These are phyloP conservation scores for Apiospora marii DNA, from an alignment of 2,329 filamentous ascomycete genomes.

Conservation along the genomic window DNA sequence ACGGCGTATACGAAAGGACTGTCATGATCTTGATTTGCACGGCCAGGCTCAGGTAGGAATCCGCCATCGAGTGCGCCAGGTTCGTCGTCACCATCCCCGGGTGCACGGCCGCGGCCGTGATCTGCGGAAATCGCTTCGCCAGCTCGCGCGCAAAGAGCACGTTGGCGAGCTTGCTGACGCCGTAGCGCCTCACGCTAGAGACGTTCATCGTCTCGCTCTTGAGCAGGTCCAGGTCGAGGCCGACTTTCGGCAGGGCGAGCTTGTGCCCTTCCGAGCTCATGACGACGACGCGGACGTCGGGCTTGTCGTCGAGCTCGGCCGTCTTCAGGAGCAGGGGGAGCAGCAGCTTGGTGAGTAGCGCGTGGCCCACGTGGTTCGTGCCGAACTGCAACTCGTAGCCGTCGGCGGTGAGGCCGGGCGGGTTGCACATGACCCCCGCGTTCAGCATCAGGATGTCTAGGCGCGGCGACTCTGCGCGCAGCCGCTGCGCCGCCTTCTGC, in stretches of 20 bases:
- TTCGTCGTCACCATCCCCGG: conserved; percentile 26
- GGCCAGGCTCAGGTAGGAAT: conserved; percentile 21
- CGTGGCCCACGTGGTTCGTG: conserved; percentile 48
- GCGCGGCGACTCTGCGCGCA: conserved; percentile 41
- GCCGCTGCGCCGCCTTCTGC: conserved; percentile 44
- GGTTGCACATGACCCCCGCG: conserved; percentile 46
- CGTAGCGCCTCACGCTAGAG: conserved; percentile 27
- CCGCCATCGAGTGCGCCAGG: not conserved
- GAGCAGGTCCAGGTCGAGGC: conserved; percentile 29
- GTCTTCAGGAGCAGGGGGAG: conserved; percentile 44
- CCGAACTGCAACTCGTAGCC: conserved; percentile 53
- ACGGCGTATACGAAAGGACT: not conserved
- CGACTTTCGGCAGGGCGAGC: conserved; percentile 17
- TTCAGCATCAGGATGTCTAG: conserved; percentile 55
- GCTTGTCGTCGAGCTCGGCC: conserved; percentile 32
- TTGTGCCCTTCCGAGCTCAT: conserved; percentile 27
- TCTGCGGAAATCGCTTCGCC: conserved; percentile 29
- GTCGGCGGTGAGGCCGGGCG: conserved; percentile 51
- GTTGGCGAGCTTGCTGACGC: conserved; percentile 34
- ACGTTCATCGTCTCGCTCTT: conserved; percentile 24
- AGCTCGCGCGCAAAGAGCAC: conserved; percentile 28
- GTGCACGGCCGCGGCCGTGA: conserved; percentile 25
- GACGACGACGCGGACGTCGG: conserved; percentile 30
- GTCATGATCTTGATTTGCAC: conserved; percentile 30
- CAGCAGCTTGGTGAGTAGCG: conserved; percentile 48